Conservation (phyloP, 768 basidiomycete genomes). For the Tylopilus plumbeoviolaceoides region DNA sequence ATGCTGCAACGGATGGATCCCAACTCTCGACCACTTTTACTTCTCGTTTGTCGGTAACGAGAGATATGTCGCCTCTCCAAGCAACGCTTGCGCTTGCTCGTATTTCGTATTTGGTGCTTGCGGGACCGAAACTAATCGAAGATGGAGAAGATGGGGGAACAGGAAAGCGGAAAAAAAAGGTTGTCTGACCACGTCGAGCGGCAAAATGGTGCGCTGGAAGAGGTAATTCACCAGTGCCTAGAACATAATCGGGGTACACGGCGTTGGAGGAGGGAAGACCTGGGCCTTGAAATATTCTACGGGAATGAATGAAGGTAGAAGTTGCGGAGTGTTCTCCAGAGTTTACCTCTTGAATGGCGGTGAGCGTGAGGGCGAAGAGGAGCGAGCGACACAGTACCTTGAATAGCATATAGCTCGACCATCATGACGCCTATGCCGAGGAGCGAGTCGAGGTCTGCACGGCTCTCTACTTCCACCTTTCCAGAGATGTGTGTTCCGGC, state of each 20-base stretch:
- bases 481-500: constrained; percentile 66
- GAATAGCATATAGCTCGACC: constrained; percentile 71
- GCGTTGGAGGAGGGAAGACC: constrained; percentile 82
- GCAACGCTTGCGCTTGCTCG: constrained; percentile 66
- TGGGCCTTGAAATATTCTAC: constrained; percentile 75
- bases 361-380: neutral
- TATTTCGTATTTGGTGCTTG: constrained; percentile 67
- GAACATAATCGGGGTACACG: constrained; percentile 51
- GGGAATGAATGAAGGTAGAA: constrained; percentile 67
- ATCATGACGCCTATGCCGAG: constrained; percentile 73
- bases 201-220: constrained; percentile 65
- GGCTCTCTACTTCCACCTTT: constrained; percentile 77
- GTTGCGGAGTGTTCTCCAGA: constrained; percentile 80
- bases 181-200: constrained; percentile 72
- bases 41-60: constrained; percentile 59
- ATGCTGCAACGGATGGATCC: constrained; percentile 33
- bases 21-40: constrained; percentile 63
- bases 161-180: constrained; percentile 78
- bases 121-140: constrained; percentile 67
- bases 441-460: constrained; percentile 56
- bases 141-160: constrained; percentile 64
- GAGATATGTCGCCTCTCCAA: constrained; percentile 69
- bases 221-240: constrained; percentile 51
- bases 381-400: constrained; percentile 42
- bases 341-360: constrained; percentile 51